A percentile compares a stretch with the other conserved stretches of the same genome.
These are phyloP conservation scores for Sphenostylis stenocarpa DNA, from an alignment of 306 rosid species.

Conservation along the genomic window DNA sequence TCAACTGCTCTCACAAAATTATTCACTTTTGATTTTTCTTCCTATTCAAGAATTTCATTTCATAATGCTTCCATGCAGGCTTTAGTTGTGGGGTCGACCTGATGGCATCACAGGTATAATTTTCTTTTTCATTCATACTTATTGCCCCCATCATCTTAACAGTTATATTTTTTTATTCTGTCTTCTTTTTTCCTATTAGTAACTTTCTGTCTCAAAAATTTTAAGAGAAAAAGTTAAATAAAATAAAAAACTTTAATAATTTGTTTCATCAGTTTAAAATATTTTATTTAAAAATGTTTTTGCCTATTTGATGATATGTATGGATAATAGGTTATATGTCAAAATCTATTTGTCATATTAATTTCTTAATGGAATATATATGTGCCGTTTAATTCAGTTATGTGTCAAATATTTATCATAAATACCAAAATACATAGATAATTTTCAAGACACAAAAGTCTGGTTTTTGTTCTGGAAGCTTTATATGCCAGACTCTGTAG, in stretches of 20 bases:
- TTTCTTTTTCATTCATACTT: not conserved
- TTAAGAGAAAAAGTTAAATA: not conserved
- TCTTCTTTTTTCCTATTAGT: not conserved
- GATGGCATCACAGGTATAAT: too few relatives aligned
- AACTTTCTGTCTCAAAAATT: not conserved
- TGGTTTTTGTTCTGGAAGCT: not conserved
- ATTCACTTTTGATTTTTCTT: too few relatives aligned
- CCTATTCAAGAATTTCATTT: too few relatives aligned
- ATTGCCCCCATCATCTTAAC: not conserved
- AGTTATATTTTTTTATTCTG: not conserved
- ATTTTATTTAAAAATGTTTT: not conserved
- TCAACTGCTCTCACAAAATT: too few relatives aligned
- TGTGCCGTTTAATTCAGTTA: not conserved
- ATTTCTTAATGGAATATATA: not conserved
- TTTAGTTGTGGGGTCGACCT: too few relatives aligned
- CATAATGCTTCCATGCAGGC: too few relatives aligned
- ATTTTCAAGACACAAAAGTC: not conserved
- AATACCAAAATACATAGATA: not conserved
- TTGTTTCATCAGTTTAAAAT: not conserved
- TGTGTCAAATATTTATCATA: not conserved
- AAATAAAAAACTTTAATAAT: not conserved
- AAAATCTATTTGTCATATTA: not conserved
- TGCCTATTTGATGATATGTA: not conserved
- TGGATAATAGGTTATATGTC: not conserved
- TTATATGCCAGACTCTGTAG: not conserved